Evolutionary conservation across 306 rosid genomes (phyloP).

Genomic region (Quercus mongolica): DNA sequence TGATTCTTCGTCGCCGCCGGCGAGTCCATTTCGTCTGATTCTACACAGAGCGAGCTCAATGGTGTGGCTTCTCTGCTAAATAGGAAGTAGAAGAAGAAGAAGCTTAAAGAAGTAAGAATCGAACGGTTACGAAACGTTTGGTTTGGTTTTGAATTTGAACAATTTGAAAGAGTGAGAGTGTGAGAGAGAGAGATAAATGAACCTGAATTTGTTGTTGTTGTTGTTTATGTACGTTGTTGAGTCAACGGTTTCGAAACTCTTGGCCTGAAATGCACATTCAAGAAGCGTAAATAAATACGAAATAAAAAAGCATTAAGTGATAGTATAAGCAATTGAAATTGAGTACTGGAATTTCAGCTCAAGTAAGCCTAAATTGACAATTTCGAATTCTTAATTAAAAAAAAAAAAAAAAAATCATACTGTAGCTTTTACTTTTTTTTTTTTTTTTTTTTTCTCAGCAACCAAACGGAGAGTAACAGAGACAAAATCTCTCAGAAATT

Average conservation of each 20-base stretch:
- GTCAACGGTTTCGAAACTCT: slow-evolving; percentile 51
- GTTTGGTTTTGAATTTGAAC: slow-evolving; percentile 4
- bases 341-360: not conserved
- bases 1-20: slow-evolving; percentile 20
- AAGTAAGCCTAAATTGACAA: not conserved
- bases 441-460: not conserved
- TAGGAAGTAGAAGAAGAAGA: not conserved
- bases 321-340: slow-evolving; percentile 2
- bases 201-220: slow-evolving; percentile 52
- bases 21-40: slow-evolving; percentile 36
- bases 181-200: not conserved
- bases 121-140: slow-evolving; percentile 17
- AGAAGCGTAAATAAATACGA: slow-evolving; percentile 17
- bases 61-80: slow-evolving; percentile 36
- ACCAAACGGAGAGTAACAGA: not conserved
- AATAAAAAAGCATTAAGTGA: not conserved
- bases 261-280: slow-evolving; percentile 42
- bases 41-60: slow-evolving; percentile 43
- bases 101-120: not conserved
- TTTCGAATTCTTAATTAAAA: not conserved
- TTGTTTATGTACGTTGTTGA: slow-evolving; percentile 30
- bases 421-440: not conserved
- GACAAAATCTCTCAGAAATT: not conserved
- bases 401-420: not conserved
- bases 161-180: slow-evolving; percentile 2